Percentiles rank a stretch among this genome's conserved stretches.
Evolutionary conservation across 495 filamentous ascomycete species (phyloP).

Genomic region (Wilcoxina mikolae): DNA sequence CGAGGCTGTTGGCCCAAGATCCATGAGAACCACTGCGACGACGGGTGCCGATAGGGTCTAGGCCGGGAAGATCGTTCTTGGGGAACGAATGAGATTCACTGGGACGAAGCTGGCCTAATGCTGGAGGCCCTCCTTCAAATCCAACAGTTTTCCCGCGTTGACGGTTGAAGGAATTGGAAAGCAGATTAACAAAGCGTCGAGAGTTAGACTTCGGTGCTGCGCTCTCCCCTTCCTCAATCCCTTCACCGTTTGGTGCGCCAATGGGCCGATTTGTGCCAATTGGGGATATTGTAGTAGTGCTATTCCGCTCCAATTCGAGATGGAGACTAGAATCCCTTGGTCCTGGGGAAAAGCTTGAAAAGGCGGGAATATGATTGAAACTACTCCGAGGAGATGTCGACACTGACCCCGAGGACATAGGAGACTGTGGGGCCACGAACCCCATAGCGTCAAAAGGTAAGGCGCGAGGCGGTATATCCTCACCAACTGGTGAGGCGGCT

Average conservation of each 20-base stretch:
- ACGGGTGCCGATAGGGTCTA: conserved; percentile 53
- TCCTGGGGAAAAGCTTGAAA: conserved; percentile 12
- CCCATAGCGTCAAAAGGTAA: conserved; percentile 30
- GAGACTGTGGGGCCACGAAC: conserved; percentile 50
- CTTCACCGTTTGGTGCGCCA: conserved; percentile 3
- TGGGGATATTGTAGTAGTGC: conserved; percentile 21
- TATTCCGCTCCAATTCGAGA: background rate
- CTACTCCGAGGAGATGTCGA: conserved; percentile 42
- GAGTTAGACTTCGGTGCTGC: conserved; percentile 24
- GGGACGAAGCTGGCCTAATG: conserved; percentile 55
- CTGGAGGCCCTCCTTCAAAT: conserved; percentile 44
- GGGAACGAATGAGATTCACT: conserved; percentile 76
- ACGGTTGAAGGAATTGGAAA: conserved; percentile 47
- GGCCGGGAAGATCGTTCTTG: conserved; percentile 37
- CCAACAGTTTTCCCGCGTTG: conserved; percentile 57
- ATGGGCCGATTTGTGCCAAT: conserved; percentile 24
- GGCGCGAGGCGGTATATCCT: conserved; percentile 32
- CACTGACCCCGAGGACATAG: conserved; percentile 50
- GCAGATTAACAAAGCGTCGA: conserved; percentile 44
- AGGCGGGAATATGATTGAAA: conserved; percentile 43
- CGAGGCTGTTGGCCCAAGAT: conserved; percentile 38
- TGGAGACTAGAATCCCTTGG: background rate
- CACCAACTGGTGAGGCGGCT: conserved; percentile 21
- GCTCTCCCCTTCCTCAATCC: conserved; percentile 6
- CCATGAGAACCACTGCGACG: conserved; percentile 51